Base-by-base conservation (phyloP, 129 eudicot species). In the Apium graveolens region DNA sequence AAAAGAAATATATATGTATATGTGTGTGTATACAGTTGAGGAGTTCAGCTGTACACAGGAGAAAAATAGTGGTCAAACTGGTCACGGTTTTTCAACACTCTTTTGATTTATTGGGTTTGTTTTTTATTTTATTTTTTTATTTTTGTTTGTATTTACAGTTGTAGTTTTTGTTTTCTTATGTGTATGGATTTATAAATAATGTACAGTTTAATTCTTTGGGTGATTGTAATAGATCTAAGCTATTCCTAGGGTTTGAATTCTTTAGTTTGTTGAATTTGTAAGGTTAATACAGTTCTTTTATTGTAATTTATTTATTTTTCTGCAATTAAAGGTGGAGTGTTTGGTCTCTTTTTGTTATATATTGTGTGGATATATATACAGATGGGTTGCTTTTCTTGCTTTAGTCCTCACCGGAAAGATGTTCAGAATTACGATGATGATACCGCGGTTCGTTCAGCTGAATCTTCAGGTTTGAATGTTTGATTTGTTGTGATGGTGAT, bases 321-420 rank as follows among this genome's bases (percentile, higher is more conserved):
- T 24, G 42, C 7, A 45, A 76, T 53, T 34, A 76, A 76, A 75
- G 43, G 43, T 14, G 34, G 45, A 17, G 32, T 31, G 21, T 76
- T 55, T 42, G 34, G 60, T 29, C 5, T 43, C 5, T 79, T 76
- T 71, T 8, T 11, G 48, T 78, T n/a, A 41, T 34, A 11, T 73
- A 27, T 13, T 74, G 34, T 74, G 57, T 44, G 60, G 35, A 73
- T 55, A 53, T 46, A 51, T 53, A 73, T 46, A 51, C 72, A 53
- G 80, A 89, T 89, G 93, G 76, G 84, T 77, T 89, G 93, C 84
- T 89, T 86, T 89, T 83, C 85, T 84, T 89, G 93, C 85, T 70
- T 89, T n/a, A 76, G 69, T 65, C 73, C 84, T 65, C 80, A 60
- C 69, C 84, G 82, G 48, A 84, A 86, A 81, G 82, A 84, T 79